Conservation (phyloP, 2,329 filamentous ascomycete species). For the Dothiorella sarmentorum region DNA sequence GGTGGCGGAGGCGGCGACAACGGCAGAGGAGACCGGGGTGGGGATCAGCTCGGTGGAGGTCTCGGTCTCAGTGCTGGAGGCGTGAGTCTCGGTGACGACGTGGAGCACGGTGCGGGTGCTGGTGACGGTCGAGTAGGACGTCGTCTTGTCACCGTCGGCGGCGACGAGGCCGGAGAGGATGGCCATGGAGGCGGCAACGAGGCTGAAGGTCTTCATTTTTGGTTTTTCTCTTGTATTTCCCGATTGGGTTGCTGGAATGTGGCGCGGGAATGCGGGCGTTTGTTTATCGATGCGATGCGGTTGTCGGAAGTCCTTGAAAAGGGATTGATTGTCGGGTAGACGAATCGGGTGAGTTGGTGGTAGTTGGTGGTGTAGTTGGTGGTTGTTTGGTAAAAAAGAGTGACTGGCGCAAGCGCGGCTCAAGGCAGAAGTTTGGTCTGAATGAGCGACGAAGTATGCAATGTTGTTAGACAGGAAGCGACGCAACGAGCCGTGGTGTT, state of each 20-base stretch:
- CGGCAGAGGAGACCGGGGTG: constrained; percentile 23
- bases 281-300: neutral
- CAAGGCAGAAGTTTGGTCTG: constrained; percentile 15
- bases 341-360: neutral
- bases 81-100: constrained; percentile 36
- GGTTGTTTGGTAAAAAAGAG: constrained; percentile 2
- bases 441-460: neutral
- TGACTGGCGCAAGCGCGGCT: constrained; percentile 14
- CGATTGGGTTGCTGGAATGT: neutral
- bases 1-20: constrained; percentile 18
- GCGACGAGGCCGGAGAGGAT: constrained; percentile 34
- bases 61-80: constrained; percentile 29
- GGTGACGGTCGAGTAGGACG: constrained; percentile 15
- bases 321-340: neutral
- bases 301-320: no score
- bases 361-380: neutral
- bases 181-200: constrained; percentile 33
- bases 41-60: constrained; percentile 32
- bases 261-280: neutral
- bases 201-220: constrained; percentile 32
- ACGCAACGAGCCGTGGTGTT: constrained; percentile 16
- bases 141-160: constrained; percentile 33
- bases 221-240: neutral
- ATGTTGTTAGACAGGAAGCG: neutral
- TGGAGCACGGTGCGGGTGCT: constrained; percentile 32